Percentiles rank a stretch among this genome's conserved stretches.
Conservation (phyloP, 495 filamentous ascomycete species). For the Lasiosphaeria ovina region DNA sequence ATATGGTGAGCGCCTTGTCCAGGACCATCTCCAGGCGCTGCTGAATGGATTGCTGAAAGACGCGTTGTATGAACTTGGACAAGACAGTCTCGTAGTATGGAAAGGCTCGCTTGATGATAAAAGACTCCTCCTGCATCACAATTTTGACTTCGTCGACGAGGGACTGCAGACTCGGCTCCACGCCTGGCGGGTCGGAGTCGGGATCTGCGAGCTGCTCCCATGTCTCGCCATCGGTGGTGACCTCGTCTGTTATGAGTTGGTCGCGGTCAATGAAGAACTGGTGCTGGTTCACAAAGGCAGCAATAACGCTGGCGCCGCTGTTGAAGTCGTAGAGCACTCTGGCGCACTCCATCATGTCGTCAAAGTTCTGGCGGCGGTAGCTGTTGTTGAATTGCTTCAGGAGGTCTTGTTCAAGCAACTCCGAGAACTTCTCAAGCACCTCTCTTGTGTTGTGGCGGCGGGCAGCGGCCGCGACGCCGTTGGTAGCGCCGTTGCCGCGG, state of each 20-base stretch:
- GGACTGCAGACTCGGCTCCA: conserved; percentile 88
- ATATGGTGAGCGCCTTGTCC: conserved; percentile 86
- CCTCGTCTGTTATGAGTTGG: conserved; percentile 87
- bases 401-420: conserved; percentile 92
- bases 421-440: conserved; percentile 94
- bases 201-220: conserved; percentile 94
- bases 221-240: conserved; percentile 73
- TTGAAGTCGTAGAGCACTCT: conserved; percentile 95
- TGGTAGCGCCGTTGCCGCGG: conserved; percentile 54
- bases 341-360: conserved; percentile 94
- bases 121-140: conserved; percentile 94
- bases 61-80: conserved; percentile 83
- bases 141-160: conserved; percentile 90
- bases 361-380: conserved; percentile 88
- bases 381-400: conserved; percentile 95
- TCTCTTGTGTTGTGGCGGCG: conserved; percentile 70
- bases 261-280: conserved; percentile 96
- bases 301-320: conserved; percentile 89
- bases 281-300: conserved; percentile 96
- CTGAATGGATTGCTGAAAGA: conserved; percentile 97
- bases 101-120: conserved; percentile 92
- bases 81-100: conserved; percentile 94
- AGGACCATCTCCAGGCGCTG: conserved; percentile 94
- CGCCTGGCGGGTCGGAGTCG: conserved; percentile 82
- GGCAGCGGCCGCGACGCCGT: conserved; percentile 40